Conservation (phyloP, 2,329 filamentous ascomycete species). For the Beauveria sp. region DNA sequence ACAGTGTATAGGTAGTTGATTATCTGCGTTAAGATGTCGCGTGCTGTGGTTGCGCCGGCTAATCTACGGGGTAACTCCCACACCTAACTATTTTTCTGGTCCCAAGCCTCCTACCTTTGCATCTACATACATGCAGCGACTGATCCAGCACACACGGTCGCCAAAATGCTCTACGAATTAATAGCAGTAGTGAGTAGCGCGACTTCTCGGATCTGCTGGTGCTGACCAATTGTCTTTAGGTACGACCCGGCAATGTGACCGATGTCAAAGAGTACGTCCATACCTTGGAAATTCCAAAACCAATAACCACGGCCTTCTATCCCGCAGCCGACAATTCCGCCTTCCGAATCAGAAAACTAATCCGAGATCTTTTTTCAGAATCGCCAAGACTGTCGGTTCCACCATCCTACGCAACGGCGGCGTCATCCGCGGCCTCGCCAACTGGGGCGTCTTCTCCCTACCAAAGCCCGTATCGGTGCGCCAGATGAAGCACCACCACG, state of each 20-base stretch:
- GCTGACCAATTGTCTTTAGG: conserved; percentile 42
- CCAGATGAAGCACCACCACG: conserved; percentile 74
- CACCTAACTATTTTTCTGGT: conserved; percentile 12
- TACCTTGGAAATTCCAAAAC: neutral
- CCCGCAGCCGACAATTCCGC: neutral
- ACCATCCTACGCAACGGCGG: conserved; percentile 77
- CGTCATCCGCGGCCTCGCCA: conserved; percentile 84
- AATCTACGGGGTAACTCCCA: conserved; percentile 20
- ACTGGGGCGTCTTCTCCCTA: conserved; percentile 90
- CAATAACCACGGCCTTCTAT: conserved; percentile 2
- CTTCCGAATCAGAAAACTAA: conserved; percentile 12
- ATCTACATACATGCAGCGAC: neutral
- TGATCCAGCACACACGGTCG: conserved; percentile 22
- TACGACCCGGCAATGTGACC: conserved; percentile 79
- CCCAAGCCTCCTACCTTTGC: neutral
- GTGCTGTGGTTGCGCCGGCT: conserved; percentile 17
- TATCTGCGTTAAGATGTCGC: neutral
- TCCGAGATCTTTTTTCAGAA: conserved; percentile 44
- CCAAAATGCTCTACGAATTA: conserved; percentile 89
- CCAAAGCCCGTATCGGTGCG: conserved; percentile 72
- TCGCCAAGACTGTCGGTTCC: conserved; percentile 76
- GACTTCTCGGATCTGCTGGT: neutral
- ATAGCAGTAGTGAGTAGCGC: conserved; percentile 78
- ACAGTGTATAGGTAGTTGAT: neutral
- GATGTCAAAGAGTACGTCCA: conserved; percentile 87